Base-by-base conservation (phyloP, 208 protist genomes). In the Leptomonas pyrrhocoris region DNA sequence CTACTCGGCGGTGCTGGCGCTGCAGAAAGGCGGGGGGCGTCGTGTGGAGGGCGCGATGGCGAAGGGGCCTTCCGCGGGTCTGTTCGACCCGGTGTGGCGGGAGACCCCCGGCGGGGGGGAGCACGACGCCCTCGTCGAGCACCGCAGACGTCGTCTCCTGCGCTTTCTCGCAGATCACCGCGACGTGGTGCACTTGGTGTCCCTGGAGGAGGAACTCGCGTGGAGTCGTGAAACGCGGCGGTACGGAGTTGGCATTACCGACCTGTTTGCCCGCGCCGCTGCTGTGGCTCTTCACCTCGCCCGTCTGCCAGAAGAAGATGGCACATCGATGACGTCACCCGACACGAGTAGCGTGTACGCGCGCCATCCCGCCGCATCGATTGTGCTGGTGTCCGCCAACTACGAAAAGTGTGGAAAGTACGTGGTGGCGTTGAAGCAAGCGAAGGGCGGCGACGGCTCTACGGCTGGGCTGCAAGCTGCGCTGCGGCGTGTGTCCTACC, bases 141-240 rank as follows among this genome's bases (percentile, higher is more conserved):
- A 78, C 43, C 85, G 87, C 38, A 81, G 80, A 1, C 77, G 71
- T 21, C 68, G 81, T 4, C 77, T 96, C 19, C 3, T 43, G 7
- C 60, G 70, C 28, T 96, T 96, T 70, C 67, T 96, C 21, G 49
- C 79, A 11, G 70, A 86, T 19, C 88, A 94, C 65, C 55, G 69
- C 21, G 72, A 86, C 28, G 83, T 87, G 42, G 76, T 94, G 65
- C 92, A 96, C 71, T 53, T 94, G 19, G 75, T 94, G 40, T 94
- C 92, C 0, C 55, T 92, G 1, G 83, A 86, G 59, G 92, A 96
- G 48, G 88, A 96, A 53, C 59, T 96, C 58, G 42, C 65, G 25
- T 85, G 81, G 72, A 90, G 84, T 57, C 76, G 86, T 25, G 91
- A 94, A 36, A 79, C 75, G 43, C 71, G 77, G n/a, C 80, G 89